These are phyloP conservation scores for Auricularia sp. DNA, from an alignment of 768 basidiomycete species.

Conservation along the genomic window DNA sequence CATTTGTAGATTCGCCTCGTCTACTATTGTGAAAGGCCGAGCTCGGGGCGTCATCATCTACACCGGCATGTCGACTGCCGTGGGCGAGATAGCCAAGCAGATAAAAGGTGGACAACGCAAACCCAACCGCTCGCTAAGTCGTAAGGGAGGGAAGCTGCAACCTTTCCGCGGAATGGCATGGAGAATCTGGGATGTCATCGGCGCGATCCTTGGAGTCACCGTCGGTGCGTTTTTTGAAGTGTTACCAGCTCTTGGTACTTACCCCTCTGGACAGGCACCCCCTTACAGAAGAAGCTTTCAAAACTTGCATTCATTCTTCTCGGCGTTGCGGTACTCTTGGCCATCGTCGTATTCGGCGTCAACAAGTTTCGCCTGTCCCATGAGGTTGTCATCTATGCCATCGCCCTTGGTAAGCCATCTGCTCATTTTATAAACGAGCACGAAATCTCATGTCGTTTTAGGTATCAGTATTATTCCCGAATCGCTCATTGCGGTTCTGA, in stretches of 20 bases:
- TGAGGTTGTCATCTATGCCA: conserved; percentile 1
- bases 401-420: conserved; percentile 20
- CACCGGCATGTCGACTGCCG: conserved; percentile 46
- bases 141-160: conserved; percentile 12
- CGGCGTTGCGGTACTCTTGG: conserved; percentile 20
- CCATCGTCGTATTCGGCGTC: conserved; percentile 17
- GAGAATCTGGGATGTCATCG: conserved; percentile 4
- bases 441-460: conserved; percentile 13
- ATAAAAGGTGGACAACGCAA: not conserved
- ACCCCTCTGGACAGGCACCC: conserved; percentile 9
- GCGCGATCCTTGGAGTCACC: not conserved
- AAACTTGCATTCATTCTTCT: conserved; percentile 25
- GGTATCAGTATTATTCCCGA: conserved; percentile 27
- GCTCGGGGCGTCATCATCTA: conserved; percentile 35
- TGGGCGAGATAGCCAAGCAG: conserved; percentile 25
- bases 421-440: conserved; percentile 13
- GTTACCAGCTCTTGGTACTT: not conserved
- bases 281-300: conserved; percentile 27
- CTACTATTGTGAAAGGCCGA: conserved; percentile 38
- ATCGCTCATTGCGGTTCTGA: conserved; percentile 34
- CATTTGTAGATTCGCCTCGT: conserved; percentile 25
- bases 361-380: not conserved
- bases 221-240: not conserved
- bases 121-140: conserved; percentile 15
- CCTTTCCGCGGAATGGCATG: not conserved